These are phyloP conservation scores for Fulvia fulva DNA, from an alignment of 2,329 filamentous ascomycete genomes.

Conservation along the genomic window DNA sequence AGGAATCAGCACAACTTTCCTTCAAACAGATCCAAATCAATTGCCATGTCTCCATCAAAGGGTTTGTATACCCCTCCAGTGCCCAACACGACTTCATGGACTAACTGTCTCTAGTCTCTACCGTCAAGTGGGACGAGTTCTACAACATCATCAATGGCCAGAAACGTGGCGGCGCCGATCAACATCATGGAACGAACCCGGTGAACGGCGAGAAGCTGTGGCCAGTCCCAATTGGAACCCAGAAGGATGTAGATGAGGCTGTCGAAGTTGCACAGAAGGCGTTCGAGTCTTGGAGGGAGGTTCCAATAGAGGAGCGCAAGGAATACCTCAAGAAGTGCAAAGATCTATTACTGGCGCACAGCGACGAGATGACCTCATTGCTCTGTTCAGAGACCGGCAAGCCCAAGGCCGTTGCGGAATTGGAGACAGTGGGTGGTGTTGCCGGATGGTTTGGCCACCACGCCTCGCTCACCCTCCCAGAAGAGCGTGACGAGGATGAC, in stretches of 20 bases:
- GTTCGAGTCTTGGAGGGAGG: constrained; percentile 34
- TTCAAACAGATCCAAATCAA: neutral
- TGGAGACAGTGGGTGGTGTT: constrained; percentile 37
- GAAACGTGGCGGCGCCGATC: constrained; percentile 28
- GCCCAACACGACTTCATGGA: neutral
- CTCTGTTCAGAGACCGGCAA: constrained; percentile 38
- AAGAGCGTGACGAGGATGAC: constrained; percentile 43
- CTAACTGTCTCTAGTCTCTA: constrained; percentile 25
- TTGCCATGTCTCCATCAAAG: constrained; percentile 10
- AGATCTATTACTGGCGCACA: constrained; percentile 31
- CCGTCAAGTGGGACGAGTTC: constrained; percentile 37
- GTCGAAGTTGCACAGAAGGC: constrained; percentile 36
- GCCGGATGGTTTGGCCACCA: constrained; percentile 39
- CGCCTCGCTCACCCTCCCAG: constrained; percentile 33
- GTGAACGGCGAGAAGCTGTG: constrained; percentile 36
- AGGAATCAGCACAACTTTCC: neutral
- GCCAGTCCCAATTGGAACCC: constrained; percentile 35
- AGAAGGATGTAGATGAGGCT: constrained; percentile 38
- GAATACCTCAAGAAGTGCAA: constrained; percentile 33
- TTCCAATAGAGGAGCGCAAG: constrained; percentile 36
- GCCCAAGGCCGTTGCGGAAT: constrained; percentile 39
- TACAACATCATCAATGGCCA: constrained; percentile 39
- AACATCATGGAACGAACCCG: constrained; percentile 35
- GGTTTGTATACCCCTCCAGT: neutral
- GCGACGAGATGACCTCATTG: constrained; percentile 35